Evolutionary conservation across 176 grass and related monocot species (phyloP), one percentile per base, ranked within the genome.

Genomic region (Carex cristatella): DNA sequence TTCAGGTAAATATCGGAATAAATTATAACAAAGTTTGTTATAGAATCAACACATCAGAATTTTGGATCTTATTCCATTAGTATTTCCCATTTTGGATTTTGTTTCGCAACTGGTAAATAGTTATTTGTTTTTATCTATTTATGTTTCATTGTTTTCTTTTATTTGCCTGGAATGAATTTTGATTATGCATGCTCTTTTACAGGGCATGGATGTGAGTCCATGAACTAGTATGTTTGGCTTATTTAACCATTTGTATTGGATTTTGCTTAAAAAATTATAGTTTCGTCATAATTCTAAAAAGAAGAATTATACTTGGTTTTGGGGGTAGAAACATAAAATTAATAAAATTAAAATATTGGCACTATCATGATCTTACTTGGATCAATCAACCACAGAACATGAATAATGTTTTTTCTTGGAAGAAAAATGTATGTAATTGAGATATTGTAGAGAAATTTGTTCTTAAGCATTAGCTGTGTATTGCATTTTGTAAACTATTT

Each of bases 61-160:
- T 42, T 80, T 60, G 95, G 94, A 67, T 91, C 93, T 86, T 94
- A 92, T 84, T 86, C 94, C 16, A 81, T 98, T 91, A 86, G 92
- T 98, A 79, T 98, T 98, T 81, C 95, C 95, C 18, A 94, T 98
- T 89, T 88, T 98, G 84, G 92, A 98, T 79, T 68, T 84, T 89
- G 95, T 98, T 93, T 98, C 92, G 42, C 95, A 87, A 56, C 82
- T 98, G 89, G 95, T 98, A 94, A 46, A 71, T 33, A 31, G 62
- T 59, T 30, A 75, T 81, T 76, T 74, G 23, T 83, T 83, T 81
- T 42, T 84, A 27, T 16, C 28, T 40, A 66, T 23, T 23, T 23
- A 23, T 23, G 23, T 23, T 23, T 23, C 23, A 23, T 23, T 23
- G 23, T 23, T 23, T 23, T 23, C 23, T 23, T 23, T 23, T 23